These are phyloP conservation scores for Agaricales sp. DNA, from an alignment of 1,284 basidiomycete genomes.

Conservation along the genomic window DNA sequence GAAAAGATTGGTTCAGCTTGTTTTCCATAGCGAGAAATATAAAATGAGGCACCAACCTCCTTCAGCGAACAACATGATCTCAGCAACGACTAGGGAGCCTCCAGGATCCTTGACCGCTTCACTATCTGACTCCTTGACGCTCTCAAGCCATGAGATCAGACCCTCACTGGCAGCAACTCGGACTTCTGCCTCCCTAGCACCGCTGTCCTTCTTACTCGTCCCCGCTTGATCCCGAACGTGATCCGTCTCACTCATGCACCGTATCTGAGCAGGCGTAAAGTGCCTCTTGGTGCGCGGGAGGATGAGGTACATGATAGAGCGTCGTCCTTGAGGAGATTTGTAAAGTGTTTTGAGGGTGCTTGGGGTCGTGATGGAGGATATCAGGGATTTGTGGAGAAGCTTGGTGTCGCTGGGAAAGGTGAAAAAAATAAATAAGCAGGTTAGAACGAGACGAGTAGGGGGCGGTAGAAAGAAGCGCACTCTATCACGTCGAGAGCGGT, in stretches of 20 bases:
- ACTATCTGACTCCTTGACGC: slow-evolving; percentile 34
- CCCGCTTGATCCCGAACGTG: slow-evolving; percentile 31
- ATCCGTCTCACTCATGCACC: slow-evolving; percentile 62
- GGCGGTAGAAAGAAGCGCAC: slow-evolving; percentile 30
- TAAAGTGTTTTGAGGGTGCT: slow-evolving; percentile 42
- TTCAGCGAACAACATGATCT: slow-evolving; percentile 73
- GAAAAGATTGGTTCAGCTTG: not conserved
- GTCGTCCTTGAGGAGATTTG: slow-evolving; percentile 54
- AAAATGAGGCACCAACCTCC: slow-evolving; percentile 46
- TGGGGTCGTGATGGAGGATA: slow-evolving; percentile 45
- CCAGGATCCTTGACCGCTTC: slow-evolving; percentile 55
- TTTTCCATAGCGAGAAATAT: slow-evolving; percentile 3
- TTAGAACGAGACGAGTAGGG: slow-evolving; percentile 3
- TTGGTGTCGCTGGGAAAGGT: slow-evolving; percentile 65
- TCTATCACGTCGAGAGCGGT: slow-evolving; percentile 82
- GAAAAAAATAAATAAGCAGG: slow-evolving; percentile 6
- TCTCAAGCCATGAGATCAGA: slow-evolving; percentile 55
- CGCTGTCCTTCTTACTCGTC: slow-evolving; percentile 76
- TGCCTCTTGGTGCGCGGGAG: slow-evolving; percentile 70
- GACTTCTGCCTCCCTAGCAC: slow-evolving; percentile 56
- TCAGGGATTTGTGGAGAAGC: slow-evolving; percentile 68
- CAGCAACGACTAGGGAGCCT: slow-evolving; percentile 65
- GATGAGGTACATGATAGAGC: slow-evolving; percentile 73
- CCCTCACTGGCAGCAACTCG: slow-evolving; percentile 59
- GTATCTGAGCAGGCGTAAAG: slow-evolving; percentile 73